Evolutionary conservation across 23 red algal species (phyloP), one percentile per base, ranked within the genome.

Genomic region (Gracilaria gracilis): DNA sequence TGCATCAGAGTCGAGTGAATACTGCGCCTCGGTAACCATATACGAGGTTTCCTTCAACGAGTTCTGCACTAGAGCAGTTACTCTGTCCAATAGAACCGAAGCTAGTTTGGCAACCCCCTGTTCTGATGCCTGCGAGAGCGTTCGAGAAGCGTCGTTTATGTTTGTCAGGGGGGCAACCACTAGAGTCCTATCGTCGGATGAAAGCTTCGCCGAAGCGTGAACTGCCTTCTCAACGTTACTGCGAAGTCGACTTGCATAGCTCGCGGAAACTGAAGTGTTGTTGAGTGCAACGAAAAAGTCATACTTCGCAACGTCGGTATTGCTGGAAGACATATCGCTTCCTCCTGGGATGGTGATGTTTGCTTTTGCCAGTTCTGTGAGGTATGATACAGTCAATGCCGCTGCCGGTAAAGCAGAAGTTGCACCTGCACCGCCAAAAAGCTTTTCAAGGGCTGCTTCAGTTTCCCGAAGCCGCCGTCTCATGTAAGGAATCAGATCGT

Each of bases 211-310:
- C 12, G 74, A 81, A 6, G 87, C 62, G 16, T 90, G 87, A 80
- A 90, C 64, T 0, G 87, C 57, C 42, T 84, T 79, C 65, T 96
- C 94, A 42, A 91, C 88, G 65, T 92, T 90, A 17, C 74, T 81
- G 24, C 87, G 79, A 27, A 96, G 75, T 38, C 88, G 82, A 32
- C 61, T 81, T 11, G 94, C 75, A 70, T 96, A 96, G 19, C 84
- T 88, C 28, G 88, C 84, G 8, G 84, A 85, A 34, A 93, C 83
- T 13, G 76, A 79, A 46, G 81, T 47, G 47, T 96, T 96, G 85
- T 96, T 96, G 37, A 96, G 75, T 4, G 94, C 88, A 19, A 90
- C 76, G 61, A 83, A 89, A 54, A 84, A 95, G 57, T 88, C 93
- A 36, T 95, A 95, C 69, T 91, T 89, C 33, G 59, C 87, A 34